Percentiles rank a stretch among this genome's conserved stretches.
Conservation (phyloP, 108 stramenopile genomes). For the Ochromonas danica region DNA sequence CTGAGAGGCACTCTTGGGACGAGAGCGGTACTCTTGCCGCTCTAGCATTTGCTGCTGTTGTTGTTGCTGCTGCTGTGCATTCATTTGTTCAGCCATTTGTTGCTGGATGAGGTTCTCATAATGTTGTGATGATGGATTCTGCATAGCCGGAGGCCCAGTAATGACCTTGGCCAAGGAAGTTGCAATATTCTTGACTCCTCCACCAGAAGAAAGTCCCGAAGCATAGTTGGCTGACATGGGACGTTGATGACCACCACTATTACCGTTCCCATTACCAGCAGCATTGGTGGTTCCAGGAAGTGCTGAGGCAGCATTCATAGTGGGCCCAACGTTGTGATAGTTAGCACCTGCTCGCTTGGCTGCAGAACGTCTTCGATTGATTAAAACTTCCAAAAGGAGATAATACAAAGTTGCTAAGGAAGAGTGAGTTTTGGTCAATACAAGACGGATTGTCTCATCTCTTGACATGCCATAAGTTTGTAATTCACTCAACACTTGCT, state of each 20-base stretch:
- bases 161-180: neutral
- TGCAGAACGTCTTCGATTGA: neutral
- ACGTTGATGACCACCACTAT: neutral
- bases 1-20: neutral
- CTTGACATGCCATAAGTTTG: constrained; percentile 29
- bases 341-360: neutral
- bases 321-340: neutral
- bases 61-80: neutral
- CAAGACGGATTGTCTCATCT: constrained; percentile 19
- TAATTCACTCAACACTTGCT: constrained; percentile 4
- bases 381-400: constrained; percentile 34
- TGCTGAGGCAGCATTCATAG: neutral
- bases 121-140: neutral
- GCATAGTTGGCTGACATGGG: neutral
- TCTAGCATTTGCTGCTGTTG: neutral
- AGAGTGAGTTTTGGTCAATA: constrained; percentile 37
- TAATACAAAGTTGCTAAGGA: constrained; percentile 47
- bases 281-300: neutral
- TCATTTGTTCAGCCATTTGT: neutral
- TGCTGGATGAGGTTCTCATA: neutral
- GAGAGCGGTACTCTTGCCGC: neutral
- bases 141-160: neutral
- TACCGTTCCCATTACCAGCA: neutral
- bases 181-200: neutral
- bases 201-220: neutral